Base-by-base conservation (phyloP, 2,329 filamentous ascomycete species). In the Fusarium mexicanum region DNA sequence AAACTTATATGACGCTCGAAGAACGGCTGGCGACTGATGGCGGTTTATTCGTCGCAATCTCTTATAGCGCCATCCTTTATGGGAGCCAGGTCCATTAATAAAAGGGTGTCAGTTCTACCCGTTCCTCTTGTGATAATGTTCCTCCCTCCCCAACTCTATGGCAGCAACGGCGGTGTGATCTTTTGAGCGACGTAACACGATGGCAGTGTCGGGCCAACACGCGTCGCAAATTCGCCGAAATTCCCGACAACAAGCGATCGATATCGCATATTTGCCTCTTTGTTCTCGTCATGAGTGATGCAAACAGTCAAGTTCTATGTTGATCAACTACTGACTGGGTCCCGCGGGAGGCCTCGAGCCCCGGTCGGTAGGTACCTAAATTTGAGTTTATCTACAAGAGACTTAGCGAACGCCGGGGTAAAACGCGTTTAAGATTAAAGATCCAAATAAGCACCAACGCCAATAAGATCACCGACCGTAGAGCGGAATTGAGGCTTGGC, bases 11-110 rank as follows among this genome's bases (percentile, higher is more conserved):
- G 26, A 8, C 26, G 26, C 26, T 31, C 3, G 8, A 9, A 9
- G 29, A 31, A 10, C 29, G 8, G 98, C 44, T 92, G 91, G 0
- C 91, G 85, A 0, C 93, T 14, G 1, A 24, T 3, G 0, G 1
- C 0, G 0, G 0, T n/a, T 3, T 0, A 16, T 0, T 3, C 89
- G 51, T 97, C 94, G 2, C 93, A 86, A 85, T 95, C 92, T 5
- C 88, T 83, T 22, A 93, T 86, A 70, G 96, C 92, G 29, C 92
- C 90, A 43, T 97, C 92, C 80, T 98, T 94, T 44, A 98, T 94
- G 0, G 94, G 4, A 29, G 7, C 29, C 29, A 29, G 29, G 29
- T 29, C 29, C 7, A 29, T 29, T 29, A 8, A 29, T 29, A 29
- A 29, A 29, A 29, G 29, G 7, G 29, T 8, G 29, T 29, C 29